phyloP scores from a whole-genome alignment of 2,329 filamentous ascomycete genomes.

The Diaporthe batatas region DNA sequence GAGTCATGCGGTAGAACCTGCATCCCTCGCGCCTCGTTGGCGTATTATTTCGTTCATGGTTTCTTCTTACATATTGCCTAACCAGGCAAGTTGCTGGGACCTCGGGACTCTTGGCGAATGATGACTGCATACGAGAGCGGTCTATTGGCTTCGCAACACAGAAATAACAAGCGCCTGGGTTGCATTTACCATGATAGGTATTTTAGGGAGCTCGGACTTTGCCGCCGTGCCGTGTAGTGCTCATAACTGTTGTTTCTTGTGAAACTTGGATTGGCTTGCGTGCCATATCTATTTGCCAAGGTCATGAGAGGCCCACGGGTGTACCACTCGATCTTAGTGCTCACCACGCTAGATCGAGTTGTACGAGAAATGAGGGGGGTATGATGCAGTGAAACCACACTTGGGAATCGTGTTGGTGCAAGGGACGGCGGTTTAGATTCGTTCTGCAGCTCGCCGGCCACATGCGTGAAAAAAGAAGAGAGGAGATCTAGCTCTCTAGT shows the following conservation, averaged over 20 bases:
- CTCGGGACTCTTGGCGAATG: background rate
- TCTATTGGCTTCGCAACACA: background rate
- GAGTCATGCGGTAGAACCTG: background rate
- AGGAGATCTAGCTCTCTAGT: too few species aligned
- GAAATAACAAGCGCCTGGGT: background rate
- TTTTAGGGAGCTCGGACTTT: background rate
- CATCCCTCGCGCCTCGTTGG: background rate
- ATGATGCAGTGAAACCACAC: background rate
- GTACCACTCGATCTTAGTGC: background rate
- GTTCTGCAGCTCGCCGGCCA: too few species aligned
- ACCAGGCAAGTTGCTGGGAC: background rate
- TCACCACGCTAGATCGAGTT: background rate
- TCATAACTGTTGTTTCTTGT: background rate
- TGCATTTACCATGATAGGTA: background rate
- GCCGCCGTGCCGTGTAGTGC: background rate
- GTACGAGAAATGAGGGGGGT: background rate
- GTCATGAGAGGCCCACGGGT: too few species aligned
- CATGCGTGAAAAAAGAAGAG: too few species aligned
- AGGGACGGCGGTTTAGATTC: too few species aligned
- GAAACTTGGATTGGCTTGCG: background rate
- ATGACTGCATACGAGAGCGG: background rate
- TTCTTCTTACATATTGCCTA: background rate
- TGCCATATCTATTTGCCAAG: background rate
- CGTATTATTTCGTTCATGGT: background rate
- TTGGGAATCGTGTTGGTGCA: background rate